These are phyloP conservation scores for Quercus dentata DNA, from an alignment of 306 rosid genomes.

Conservation along the genomic window DNA sequence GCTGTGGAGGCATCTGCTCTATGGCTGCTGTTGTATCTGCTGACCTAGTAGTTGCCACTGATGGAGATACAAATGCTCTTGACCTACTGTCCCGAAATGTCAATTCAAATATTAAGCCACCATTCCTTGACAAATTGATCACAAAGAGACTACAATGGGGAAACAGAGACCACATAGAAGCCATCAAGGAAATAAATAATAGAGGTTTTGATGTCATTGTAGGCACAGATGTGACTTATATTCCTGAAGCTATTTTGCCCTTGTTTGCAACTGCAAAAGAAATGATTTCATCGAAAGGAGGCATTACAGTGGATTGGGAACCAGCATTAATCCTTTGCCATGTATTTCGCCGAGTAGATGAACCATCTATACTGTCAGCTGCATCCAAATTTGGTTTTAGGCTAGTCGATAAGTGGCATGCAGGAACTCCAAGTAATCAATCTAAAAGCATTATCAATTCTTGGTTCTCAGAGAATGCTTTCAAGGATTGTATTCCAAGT, in stretches of 20 bases:
- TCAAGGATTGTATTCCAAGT: slow-evolving; percentile 41
- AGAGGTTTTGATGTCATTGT: slow-evolving; percentile 71
- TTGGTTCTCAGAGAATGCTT: slow-evolving; percentile 58
- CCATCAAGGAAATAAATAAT: slow-evolving; percentile 45
- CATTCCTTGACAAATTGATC: slow-evolving; percentile 39
- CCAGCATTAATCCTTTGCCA: slow-evolving; percentile 75
- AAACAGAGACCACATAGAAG: slow-evolving; percentile 55
- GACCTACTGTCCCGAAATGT: slow-evolving; percentile 62
- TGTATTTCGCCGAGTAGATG: slow-evolving; percentile 69
- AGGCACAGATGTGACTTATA: slow-evolving; percentile 87
- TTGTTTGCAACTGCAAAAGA: slow-evolving; percentile 78
- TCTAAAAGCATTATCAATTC: slow-evolving; percentile 39
- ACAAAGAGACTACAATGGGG: slow-evolving; percentile 71
- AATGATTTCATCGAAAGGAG: slow-evolving; percentile 41
- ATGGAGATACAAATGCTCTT: slow-evolving; percentile 73
- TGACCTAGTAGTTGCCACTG: slow-evolving; percentile 69
- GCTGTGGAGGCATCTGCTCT: slow-evolving; percentile 85
- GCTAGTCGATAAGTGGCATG: slow-evolving; percentile 68
- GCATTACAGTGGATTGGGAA: slow-evolving; percentile 18
- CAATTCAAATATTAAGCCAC: slow-evolving; percentile 49
- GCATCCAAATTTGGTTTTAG: slow-evolving; percentile 60
- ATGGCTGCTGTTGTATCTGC: slow-evolving; percentile 66
- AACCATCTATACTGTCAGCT: slow-evolving; percentile 65
- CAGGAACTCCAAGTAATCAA: slow-evolving; percentile 20
- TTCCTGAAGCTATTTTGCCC: slow-evolving; percentile 71